These are phyloP conservation scores for Amorphotheca resinae DNA, from an alignment of 495 filamentous ascomycete species.

Conservation along the genomic window DNA sequence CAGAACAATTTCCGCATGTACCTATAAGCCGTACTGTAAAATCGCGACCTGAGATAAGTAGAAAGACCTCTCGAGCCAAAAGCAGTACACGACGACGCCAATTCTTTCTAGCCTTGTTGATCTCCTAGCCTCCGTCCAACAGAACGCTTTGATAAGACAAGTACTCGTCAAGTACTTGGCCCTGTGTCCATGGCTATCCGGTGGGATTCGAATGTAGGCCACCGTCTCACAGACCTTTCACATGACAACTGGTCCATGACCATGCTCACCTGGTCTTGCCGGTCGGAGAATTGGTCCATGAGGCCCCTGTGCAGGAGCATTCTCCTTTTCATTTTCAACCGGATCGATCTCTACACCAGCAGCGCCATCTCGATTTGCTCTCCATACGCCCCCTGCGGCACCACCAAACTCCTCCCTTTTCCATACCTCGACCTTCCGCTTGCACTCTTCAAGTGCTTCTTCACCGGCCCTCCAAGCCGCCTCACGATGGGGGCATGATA, in stretches of 20 bases:
- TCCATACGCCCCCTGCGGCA: slow-evolving; percentile 66
- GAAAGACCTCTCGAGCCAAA: too few relatives aligned
- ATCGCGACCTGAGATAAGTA: too few relatives aligned
- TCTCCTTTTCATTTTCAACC: neutral
- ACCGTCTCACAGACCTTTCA: neutral
- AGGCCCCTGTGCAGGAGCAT: slow-evolving; percentile 1
- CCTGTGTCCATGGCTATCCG: neutral
- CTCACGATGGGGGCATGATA: slow-evolving; percentile 73
- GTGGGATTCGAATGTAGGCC: neutral
- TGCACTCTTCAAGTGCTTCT: slow-evolving; percentile 78
- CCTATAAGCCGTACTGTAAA: too few relatives aligned
- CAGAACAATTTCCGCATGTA: too few relatives aligned
- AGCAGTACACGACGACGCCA: too few relatives aligned
- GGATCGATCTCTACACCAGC: slow-evolving; percentile 28
- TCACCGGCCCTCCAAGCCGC: slow-evolving; percentile 84
- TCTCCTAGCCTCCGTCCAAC: too few relatives aligned
- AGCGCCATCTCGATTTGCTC: slow-evolving; percentile 75
- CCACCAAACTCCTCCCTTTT: slow-evolving; percentile 83
- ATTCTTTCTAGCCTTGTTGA: too few relatives aligned
- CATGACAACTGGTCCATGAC: slow-evolving; percentile 16
- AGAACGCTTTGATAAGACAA: too few relatives aligned
- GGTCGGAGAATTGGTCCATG: slow-evolving; percentile 13
- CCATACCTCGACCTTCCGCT: slow-evolving; percentile 84
- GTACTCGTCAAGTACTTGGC: too few relatives aligned
- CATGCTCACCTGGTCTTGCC: slow-evolving; percentile 8